Evolutionary conservation across 345 rosid species (phyloP).

Genomic region (Draba incana): DNA sequence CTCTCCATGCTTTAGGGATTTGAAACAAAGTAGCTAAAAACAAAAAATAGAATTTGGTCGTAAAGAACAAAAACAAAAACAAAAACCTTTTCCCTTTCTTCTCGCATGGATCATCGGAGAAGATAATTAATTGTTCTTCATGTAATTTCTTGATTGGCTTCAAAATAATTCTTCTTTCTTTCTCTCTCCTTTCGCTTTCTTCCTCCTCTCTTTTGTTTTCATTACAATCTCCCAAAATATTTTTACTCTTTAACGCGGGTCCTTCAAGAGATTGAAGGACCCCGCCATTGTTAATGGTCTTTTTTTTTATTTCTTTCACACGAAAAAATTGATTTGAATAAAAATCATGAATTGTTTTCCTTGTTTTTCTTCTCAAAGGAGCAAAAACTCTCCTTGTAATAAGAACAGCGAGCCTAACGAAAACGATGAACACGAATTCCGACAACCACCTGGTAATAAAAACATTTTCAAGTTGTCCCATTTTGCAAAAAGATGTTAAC

Average conservation of each 20-base stretch:
- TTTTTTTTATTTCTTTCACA: background rate
- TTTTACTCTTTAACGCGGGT: conserved; percentile 45
- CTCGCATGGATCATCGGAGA: conserved; percentile 39
- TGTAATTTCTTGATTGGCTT: conserved; percentile 33
- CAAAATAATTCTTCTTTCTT: background rate
- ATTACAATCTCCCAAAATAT: conserved; percentile 29
- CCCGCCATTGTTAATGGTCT: conserved; percentile 36
- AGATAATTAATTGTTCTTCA: conserved; percentile 18
- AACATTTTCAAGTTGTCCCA: background rate
- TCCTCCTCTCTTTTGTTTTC: conserved; percentile 22
- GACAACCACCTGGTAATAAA: conserved; percentile 37
- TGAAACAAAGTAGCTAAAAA: conserved; percentile 27
- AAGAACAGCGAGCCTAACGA: conserved; percentile 25
- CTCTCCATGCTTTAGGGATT: conserved; percentile 42
- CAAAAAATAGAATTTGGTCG: conserved; percentile 30
- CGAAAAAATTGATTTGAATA: background rate
- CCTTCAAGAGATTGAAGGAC: conserved; percentile 61
- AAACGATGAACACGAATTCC: conserved; percentile 23
- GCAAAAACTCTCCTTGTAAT: conserved; percentile 32
- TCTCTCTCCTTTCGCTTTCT: conserved; percentile 10
- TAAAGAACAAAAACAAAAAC: background rate
- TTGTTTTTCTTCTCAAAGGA: conserved; percentile 61
- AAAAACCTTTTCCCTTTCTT: conserved; percentile 29
- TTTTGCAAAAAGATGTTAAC: background rate
- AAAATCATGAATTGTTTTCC: conserved; percentile 71